Base-by-base conservation (phyloP, 2,329 filamentous ascomycete species). In the Shiraia sp. region DNA sequence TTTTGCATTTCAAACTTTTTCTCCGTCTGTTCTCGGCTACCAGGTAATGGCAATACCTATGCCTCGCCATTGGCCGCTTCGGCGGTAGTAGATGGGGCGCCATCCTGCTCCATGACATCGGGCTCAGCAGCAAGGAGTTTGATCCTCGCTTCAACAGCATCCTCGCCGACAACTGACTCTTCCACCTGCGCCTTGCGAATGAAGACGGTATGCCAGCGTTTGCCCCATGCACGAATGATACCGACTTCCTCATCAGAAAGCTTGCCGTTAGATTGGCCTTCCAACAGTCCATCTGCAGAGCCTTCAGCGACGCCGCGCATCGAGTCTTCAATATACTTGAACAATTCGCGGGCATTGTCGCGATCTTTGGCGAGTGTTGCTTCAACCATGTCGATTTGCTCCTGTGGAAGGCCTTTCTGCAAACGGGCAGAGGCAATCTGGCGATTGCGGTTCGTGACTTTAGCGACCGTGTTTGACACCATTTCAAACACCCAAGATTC, bases 131-230 rank as follows among this genome's bases (percentile, higher is more conserved):
- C 61, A 10, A 69, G 55, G 16, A 68, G 51, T 41, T 49, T 65
- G 42, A 72, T 63, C 33, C 71, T 70, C 9, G 78, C 75, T 45
- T 72, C 71, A 3, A 77, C 71, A 36, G 80, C 74, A 13, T 75
- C 74, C 55, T 83, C 82, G 9, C 75, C 74, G 13, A 84, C 79
- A 45, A 82, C 78, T 0, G 87, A 80, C 71, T 96, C 90, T 72
- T 97, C 91, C 10, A 97, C 88, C 2, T 88, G 88, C 10, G 82
- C 81, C 70, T 90, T 87, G 30, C 93, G 79, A 59, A 84, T 76
- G 69, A 96, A 96, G 1, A 93, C 90, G 23, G 89, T 80, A 49
- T 89, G 74, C 93, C 93, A 99, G 33, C 90, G 81, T 63, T 82
- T 80, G 1, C 87, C 91, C 93, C 93, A 97, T 36, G 81, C 79